Percentiles rank a stretch among this genome's conserved stretches.
Conservation (phyloP, 2,329 filamentous ascomycete species). For the Colletotrichum liaoningense region DNA sequence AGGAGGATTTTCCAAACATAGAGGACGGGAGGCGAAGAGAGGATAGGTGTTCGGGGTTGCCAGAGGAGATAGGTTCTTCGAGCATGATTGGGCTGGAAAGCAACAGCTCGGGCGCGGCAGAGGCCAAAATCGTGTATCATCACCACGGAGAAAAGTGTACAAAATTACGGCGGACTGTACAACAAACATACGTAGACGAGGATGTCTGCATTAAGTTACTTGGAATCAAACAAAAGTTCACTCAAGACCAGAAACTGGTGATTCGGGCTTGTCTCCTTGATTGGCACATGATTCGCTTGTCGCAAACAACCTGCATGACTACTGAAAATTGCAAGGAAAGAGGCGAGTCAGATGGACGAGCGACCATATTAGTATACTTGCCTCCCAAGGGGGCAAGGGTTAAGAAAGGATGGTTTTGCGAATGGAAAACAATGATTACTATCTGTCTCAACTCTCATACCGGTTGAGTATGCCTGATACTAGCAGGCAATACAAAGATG, state of each 20-base stretch:
- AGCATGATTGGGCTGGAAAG: background rate
- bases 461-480: background rate
- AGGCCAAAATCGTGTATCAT: conserved; percentile 16
- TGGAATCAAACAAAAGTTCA: conserved; percentile 22
- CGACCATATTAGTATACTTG: background rate
- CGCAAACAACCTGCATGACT: background rate
- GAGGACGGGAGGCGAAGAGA: background rate
- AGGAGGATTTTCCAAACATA: background rate
- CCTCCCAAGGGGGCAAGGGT: background rate
- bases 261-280: background rate
- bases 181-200: conserved; percentile 16
- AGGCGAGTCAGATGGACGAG: background rate
- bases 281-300: background rate
- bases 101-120: background rate
- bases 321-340: background rate
- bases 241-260: background rate
- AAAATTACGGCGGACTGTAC: conserved; percentile 18
- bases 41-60: background rate
- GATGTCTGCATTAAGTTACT: background rate
- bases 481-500: background rate
- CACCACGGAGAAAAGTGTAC: conserved; percentile 23
- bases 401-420: background rate
- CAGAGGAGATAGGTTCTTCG: background rate
- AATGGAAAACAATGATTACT: conserved; percentile 23
- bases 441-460: conserved; percentile 19